Percentiles rank a stretch among this genome's conserved stretches.
Conservation (phyloP, 768 basidiomycete genomes). For the Leucocoprinus leucothites region DNA sequence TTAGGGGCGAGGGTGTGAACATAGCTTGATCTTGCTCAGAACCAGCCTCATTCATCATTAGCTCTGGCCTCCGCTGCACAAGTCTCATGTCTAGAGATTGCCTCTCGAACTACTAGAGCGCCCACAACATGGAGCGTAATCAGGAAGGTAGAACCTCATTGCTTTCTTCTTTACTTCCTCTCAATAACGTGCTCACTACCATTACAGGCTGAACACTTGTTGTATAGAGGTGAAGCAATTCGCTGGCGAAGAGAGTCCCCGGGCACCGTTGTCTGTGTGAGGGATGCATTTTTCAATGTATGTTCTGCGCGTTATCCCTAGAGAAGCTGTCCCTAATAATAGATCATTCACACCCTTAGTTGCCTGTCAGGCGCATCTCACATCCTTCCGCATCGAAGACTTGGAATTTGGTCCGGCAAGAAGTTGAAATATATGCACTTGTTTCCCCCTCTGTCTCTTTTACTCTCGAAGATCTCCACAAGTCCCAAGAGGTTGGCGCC, state of each 20-base stretch:
- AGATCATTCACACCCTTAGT: constrained; percentile 35
- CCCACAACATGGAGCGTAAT: constrained; percentile 74
- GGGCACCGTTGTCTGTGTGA: constrained; percentile 81
- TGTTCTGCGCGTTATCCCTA: constrained; percentile 17
- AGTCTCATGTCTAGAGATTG: constrained; percentile 77
- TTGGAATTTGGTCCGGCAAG: constrained; percentile 63
- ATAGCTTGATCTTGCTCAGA: neutral
- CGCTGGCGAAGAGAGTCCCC: constrained; percentile 70
- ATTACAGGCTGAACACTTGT: constrained; percentile 57
- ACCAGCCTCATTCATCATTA: constrained; percentile 24
- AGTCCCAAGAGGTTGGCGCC: constrained; percentile 29
- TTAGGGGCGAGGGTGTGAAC: constrained; percentile 83
- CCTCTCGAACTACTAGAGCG: constrained; percentile 65
- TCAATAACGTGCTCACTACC: constrained; percentile 1
- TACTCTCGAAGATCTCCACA: constrained; percentile 55
- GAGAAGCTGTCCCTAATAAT: constrained; percentile 8
- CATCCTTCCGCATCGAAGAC: constrained; percentile 60
- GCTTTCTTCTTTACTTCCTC: neutral
- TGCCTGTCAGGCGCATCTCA: constrained; percentile 76
- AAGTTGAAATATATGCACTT: constrained; percentile 71
- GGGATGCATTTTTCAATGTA: constrained; percentile 91
- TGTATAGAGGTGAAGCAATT: constrained; percentile 72
- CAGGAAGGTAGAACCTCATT: constrained; percentile 51
- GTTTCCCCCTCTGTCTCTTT: constrained; percentile 72
- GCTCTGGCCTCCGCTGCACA: constrained; percentile 85